Conservation (phyloP, 495 filamentous ascomycete species). For the Aspergillus biplanus region DNA sequence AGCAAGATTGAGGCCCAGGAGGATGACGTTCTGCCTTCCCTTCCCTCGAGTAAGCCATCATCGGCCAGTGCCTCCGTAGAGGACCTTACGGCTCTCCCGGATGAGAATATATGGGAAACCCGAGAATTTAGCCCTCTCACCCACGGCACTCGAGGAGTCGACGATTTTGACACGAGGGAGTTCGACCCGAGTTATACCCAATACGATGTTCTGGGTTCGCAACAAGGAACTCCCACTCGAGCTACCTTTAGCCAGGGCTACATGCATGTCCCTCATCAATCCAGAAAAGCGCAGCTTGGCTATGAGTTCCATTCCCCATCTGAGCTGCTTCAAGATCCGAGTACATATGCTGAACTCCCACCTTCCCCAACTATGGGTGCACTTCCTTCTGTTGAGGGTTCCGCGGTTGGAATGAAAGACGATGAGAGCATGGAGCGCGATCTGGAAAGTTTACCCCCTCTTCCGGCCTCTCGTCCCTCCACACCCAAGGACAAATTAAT, state of each 20-base stretch:
- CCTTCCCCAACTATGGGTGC: slow-evolving; percentile 29
- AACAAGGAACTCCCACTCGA: slow-evolving; percentile 44
- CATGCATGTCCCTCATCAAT: slow-evolving; percentile 9
- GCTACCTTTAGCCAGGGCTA: slow-evolving; percentile 22
- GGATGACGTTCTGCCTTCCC: slow-evolving; percentile 49
- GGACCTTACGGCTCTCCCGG: slow-evolving; percentile 36
- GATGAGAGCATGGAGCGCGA: slow-evolving; percentile 20
- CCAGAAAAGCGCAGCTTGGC: slow-evolving; percentile 38
- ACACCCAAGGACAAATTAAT: slow-evolving; percentile 19
- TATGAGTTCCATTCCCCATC: slow-evolving; percentile 54
- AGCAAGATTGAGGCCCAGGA: slow-evolving; percentile 41
- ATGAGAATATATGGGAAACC: slow-evolving; percentile 42
- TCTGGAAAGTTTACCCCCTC: slow-evolving; percentile 15
- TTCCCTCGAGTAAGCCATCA: slow-evolving; percentile 54
- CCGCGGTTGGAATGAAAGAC: slow-evolving; percentile 32
- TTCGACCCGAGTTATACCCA: slow-evolving; percentile 19
- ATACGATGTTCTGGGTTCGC: slow-evolving; percentile 37
- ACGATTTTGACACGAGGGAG: slow-evolving; percentile 30
- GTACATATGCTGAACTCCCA: slow-evolving; percentile 31
- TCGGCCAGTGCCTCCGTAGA: slow-evolving; percentile 50
- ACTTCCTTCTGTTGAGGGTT: slow-evolving; percentile 45
- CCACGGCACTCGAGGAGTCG: slow-evolving; percentile 24
- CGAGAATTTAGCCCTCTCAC: slow-evolving; percentile 30
- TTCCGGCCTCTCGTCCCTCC: slow-evolving; percentile 21
- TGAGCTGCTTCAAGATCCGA: slow-evolving; percentile 46